phyloP scores from a whole-genome alignment of 768 basidiomycete species.

The Hebeloma cylindrosporum region DNA sequence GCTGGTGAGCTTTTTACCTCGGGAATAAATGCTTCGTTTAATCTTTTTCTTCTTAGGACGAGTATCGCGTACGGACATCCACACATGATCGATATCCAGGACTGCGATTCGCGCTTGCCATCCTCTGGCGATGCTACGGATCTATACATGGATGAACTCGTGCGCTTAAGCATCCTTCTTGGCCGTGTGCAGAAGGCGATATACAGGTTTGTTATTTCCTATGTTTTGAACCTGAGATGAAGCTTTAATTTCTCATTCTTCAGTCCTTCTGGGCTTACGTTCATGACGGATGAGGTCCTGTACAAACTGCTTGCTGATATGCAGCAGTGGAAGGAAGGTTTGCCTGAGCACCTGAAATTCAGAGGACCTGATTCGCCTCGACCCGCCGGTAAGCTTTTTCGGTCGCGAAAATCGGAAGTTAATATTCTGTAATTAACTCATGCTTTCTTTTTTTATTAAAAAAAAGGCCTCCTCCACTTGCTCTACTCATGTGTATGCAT shows the following conservation, averaged over 20 bases:
- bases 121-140: conserved; percentile 81
- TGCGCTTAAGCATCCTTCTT: conserved; percentile 87
- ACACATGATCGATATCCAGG: conserved; percentile 93
- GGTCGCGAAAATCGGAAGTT: neutral
- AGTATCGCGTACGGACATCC: conserved; percentile 91
- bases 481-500: conserved; percentile 89
- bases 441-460: conserved; percentile 8
- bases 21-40: conserved; percentile 6
- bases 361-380: conserved; percentile 65
- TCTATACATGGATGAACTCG: conserved; percentile 87
- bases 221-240: neutral
- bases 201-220: conserved; percentile 60
- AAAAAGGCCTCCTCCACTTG: conserved; percentile 79
- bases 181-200: conserved; percentile 92
- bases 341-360: conserved; percentile 81
- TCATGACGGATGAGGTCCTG: conserved; percentile 81
- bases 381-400: conserved; percentile 55
- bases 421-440: neutral
- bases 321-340: conserved; percentile 72
- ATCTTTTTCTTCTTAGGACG: conserved; percentile 48
- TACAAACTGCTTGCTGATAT: conserved; percentile 62
- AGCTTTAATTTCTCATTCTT: conserved; percentile 1
- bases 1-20: conserved; percentile 60
- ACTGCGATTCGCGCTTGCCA: conserved; percentile 93
- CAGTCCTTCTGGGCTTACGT: conserved; percentile 85